A percentile compares a stretch with the other conserved stretches of the same genome.
These are phyloP conservation scores for Mayamaea pseudoterrestris DNA, from an alignment of 108 stramenopile genomes.

Conservation along the genomic window DNA sequence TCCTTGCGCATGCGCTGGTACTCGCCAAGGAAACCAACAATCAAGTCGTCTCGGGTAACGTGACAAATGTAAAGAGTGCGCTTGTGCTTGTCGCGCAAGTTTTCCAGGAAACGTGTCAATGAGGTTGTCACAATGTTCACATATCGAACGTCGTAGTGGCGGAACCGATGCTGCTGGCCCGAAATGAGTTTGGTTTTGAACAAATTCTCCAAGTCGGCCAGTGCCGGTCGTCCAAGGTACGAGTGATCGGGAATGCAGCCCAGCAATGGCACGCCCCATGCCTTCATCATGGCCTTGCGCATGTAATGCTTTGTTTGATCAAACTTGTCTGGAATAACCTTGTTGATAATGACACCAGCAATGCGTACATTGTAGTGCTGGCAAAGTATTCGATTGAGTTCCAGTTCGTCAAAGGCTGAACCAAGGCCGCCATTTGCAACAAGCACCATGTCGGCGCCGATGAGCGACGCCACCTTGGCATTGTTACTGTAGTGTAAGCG, in stretches of 20 bases:
- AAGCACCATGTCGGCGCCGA: slow-evolving; percentile 79
- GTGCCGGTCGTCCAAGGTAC: slow-evolving; percentile 71
- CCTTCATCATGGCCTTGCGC: slow-evolving; percentile 35
- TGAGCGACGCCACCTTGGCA: slow-evolving; percentile 70
- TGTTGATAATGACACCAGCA: slow-evolving; percentile 85
- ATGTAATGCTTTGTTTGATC: slow-evolving; percentile 63
- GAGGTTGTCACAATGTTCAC: slow-evolving; percentile 76
- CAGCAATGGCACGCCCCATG: slow-evolving; percentile 70
- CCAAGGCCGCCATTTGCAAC: slow-evolving; percentile 91
- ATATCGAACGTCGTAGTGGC: slow-evolving; percentile 67
- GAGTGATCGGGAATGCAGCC: slow-evolving; percentile 85
- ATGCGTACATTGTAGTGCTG: slow-evolving; percentile 61
- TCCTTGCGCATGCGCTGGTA: slow-evolving; percentile 31
- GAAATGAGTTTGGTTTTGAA: slow-evolving; percentile 56
- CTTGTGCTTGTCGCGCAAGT: slow-evolving; percentile 38
- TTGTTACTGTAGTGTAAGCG: no score
- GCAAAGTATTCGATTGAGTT: slow-evolving; percentile 74
- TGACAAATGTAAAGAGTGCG: slow-evolving; percentile 84
- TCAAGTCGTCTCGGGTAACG: slow-evolving; percentile 68
- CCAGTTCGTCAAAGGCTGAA: slow-evolving; percentile 78
- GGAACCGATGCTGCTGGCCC: slow-evolving; percentile 53
- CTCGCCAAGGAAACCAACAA: slow-evolving; percentile 76
- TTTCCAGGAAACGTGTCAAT: slow-evolving; percentile 69
- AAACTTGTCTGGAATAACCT: slow-evolving; percentile 74
- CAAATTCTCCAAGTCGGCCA: slow-evolving; percentile 68